phyloP scores from a whole-genome alignment of 768 basidiomycete genomes.

The Tulasnella sp. region DNA sequence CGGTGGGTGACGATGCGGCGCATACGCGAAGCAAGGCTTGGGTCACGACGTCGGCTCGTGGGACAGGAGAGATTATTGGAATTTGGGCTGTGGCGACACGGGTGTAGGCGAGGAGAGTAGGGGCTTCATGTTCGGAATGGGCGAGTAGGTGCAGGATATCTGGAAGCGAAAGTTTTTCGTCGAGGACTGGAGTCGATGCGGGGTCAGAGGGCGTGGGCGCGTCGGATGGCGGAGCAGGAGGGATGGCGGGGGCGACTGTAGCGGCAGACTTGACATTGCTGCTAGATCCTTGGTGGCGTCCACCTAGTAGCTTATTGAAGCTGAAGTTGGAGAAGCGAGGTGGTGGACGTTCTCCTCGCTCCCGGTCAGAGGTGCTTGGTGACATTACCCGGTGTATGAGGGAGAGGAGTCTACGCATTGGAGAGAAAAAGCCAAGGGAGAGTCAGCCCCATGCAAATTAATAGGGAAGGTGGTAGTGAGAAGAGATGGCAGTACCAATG shows the following conservation, averaged over 20 bases:
- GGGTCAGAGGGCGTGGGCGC: not conserved
- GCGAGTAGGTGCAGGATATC: constrained; percentile 8
- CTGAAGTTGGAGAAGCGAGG: constrained; percentile 14
- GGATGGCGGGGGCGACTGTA: not conserved
- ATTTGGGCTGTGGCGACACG: constrained; percentile 7
- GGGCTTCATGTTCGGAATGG: not conserved
- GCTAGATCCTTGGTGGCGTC: not conserved
- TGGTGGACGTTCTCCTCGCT: constrained; percentile 4
- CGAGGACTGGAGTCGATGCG: not conserved
- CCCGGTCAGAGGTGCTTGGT: not conserved
- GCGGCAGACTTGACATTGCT: not conserved
- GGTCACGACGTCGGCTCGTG: constrained; percentile 12
- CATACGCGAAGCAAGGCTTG: constrained; percentile 10
- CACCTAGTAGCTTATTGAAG: constrained; percentile 7
- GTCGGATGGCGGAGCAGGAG: not conserved
- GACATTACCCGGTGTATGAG: not conserved
- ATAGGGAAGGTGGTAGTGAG: not conserved
- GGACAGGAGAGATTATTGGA: constrained; percentile 3
- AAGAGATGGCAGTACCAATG: not conserved
- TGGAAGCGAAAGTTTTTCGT: constrained; percentile 4
- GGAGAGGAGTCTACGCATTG: constrained; percentile 7
- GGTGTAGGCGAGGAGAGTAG: not conserved
- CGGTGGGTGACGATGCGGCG: not conserved
- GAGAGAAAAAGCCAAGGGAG: not conserved
- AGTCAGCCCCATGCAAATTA: not conserved